Conservation (phyloP, 2,329 filamentous ascomycete species). For the Pseudocercospora cruenta region DNA sequence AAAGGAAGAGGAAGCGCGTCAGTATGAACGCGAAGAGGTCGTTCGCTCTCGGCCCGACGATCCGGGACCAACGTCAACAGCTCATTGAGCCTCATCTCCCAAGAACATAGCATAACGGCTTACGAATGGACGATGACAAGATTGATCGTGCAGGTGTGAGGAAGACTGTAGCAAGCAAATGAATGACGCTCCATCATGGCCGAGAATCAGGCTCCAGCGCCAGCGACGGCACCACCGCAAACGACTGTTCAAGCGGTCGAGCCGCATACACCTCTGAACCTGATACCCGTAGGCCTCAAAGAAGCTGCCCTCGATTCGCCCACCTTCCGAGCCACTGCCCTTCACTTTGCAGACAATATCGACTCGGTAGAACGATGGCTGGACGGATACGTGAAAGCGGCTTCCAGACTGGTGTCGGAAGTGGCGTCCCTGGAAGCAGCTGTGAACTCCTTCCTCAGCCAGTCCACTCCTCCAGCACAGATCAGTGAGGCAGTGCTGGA, state of each 20-base stretch:
- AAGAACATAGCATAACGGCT: neutral
- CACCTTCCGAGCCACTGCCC: constrained; percentile 83
- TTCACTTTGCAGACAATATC: constrained; percentile 89
- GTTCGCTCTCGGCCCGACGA: no score
- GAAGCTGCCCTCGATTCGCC: constrained; percentile 96
- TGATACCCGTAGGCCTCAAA: constrained; percentile 64
- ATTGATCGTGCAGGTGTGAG: neutral
- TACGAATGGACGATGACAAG: neutral
- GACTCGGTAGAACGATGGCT: constrained; percentile 93
- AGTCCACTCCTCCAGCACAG: constrained; percentile 72
- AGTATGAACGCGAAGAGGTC: no score
- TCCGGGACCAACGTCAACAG: no score
- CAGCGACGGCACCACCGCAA: neutral
- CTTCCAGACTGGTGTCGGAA: constrained; percentile 65
- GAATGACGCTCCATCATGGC: neutral
- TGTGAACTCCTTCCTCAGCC: constrained; percentile 74
- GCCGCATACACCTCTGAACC: constrained; percentile 20
- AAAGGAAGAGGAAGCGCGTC: no score
- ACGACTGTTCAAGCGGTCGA: constrained; percentile 8
- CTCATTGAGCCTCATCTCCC: no score
- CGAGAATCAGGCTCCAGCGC: neutral
- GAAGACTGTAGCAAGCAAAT: neutral
- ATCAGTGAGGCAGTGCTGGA: constrained; percentile 85
- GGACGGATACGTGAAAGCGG: constrained; percentile 67
- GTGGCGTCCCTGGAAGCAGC: constrained; percentile 76